Percentiles rank a stretch among this genome's conserved stretches.
These are phyloP conservation scores for Penicillium tannophilum DNA, from an alignment of 495 filamentous ascomycete species.

Conservation along the genomic window DNA sequence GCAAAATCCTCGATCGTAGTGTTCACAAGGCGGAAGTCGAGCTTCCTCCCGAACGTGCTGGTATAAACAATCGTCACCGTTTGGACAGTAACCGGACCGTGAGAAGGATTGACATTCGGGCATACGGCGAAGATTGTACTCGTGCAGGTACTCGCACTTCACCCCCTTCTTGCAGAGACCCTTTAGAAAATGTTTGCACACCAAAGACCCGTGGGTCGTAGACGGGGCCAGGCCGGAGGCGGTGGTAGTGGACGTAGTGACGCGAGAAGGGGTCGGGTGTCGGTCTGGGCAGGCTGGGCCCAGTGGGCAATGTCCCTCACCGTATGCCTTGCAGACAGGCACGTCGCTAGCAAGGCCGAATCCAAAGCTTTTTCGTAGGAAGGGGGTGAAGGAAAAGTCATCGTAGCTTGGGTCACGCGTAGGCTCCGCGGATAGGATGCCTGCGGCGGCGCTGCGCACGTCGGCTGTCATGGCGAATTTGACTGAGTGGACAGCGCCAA, in stretches of 20 bases:
- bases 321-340: slow-evolving; percentile 78
- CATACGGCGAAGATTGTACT: slow-evolving; percentile 98
- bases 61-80: slow-evolving; percentile 96
- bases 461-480: slow-evolving; percentile 41
- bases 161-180: slow-evolving; percentile 97
- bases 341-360: slow-evolving; percentile 75
- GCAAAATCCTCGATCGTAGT: slow-evolving; percentile 96
- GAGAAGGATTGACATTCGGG: slow-evolving; percentile 93
- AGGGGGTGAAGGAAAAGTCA: slow-evolving; percentile 71
- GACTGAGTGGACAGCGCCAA: background rate
- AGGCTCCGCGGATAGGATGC: slow-evolving; percentile 40
- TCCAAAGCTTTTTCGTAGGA: slow-evolving; percentile 72
- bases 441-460: slow-evolving; percentile 34
- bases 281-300: slow-evolving; percentile 74
- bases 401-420: slow-evolving; percentile 59
- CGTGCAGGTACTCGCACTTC: slow-evolving; percentile 93
- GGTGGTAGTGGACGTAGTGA: slow-evolving; percentile 53
- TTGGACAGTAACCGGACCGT: slow-evolving; percentile 87
- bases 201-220: slow-evolving; percentile 62
- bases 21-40: slow-evolving; percentile 81
- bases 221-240: slow-evolving; percentile 55
- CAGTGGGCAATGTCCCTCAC: slow-evolving; percentile 76
- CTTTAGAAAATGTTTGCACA: slow-evolving; percentile 99
- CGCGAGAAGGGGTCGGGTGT: slow-evolving; percentile 52
- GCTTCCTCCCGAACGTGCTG: slow-evolving; percentile 86